Evolutionary conservation across 176 grass and related monocot species (phyloP).

Genomic region (Saccharum spontaneum): DNA sequence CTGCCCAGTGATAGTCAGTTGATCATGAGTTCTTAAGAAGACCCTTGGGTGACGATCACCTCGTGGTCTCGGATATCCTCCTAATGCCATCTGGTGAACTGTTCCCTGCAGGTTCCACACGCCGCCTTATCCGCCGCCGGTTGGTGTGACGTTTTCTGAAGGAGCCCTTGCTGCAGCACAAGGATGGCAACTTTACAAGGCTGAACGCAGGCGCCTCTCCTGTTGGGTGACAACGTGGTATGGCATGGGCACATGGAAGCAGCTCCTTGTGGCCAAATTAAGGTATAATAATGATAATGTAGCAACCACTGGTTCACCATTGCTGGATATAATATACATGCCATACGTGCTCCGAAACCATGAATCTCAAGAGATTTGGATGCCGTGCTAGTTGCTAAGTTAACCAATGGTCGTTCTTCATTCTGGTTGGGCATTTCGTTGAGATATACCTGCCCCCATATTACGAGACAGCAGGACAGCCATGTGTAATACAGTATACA

Average conservation of each 20-base stretch:
- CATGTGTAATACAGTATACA: not conserved
- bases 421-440: not conserved
- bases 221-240: not conserved
- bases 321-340: not conserved
- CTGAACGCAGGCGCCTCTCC: not conserved
- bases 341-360: not conserved
- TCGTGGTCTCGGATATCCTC: not conserved
- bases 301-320: not conserved
- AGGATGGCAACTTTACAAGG: not conserved
- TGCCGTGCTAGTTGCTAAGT: not conserved
- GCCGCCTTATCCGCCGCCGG: not conserved
- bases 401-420: too few species aligned
- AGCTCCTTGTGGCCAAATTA: not conserved
- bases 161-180: not conserved
- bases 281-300: not conserved
- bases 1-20: not conserved
- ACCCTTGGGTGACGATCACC: not conserved
- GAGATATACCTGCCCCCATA: not conserved
- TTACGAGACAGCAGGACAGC: not conserved
- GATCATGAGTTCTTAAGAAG: not conserved
- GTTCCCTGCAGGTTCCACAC: not conserved
- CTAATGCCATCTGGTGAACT: conserved; percentile 10
- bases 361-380: not conserved
- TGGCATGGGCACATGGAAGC: not conserved
- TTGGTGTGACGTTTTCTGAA: not conserved